A percentile compares a stretch with the other conserved stretches of the same genome.
Conservation (phyloP, 192 early-diverging fungal species). For the Kappamyces sp. region DNA sequence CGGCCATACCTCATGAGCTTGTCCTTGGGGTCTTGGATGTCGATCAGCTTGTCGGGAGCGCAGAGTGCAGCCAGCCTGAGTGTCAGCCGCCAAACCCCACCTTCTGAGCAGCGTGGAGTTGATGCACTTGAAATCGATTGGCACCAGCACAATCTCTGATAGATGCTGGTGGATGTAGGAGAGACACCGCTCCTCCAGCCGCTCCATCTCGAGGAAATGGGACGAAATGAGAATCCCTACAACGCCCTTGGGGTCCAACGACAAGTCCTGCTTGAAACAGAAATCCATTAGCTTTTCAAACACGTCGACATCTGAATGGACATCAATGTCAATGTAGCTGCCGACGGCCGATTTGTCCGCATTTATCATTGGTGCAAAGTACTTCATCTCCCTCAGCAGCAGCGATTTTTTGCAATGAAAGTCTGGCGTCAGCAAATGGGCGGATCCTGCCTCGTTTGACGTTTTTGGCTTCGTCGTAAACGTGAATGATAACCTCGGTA, state of each 20-base stretch:
- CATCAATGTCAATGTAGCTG: conserved; percentile 40
- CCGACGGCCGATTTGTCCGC: conserved; percentile 15
- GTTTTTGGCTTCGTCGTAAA: conserved; percentile 47
- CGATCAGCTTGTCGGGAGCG: conserved; percentile 25
- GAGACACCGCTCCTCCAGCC: conserved; percentile 39
- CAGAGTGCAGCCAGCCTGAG: conserved; percentile 31
- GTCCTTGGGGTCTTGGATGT: conserved; percentile 35
- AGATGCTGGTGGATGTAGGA: conserved; percentile 44
- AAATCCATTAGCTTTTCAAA: conserved; percentile 52
- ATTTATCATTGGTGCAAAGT: conserved; percentile 35
- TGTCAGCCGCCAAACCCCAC: conserved; percentile 20
- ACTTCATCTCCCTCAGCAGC: conserved; percentile 45
- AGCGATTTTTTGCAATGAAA: conserved; percentile 42
- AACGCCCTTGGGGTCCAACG: conserved; percentile 36
- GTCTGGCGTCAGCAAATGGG: conserved; percentile 33
- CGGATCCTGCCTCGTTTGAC: conserved; percentile 19
- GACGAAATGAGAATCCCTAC: conserved; percentile 48
- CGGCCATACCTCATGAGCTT: conserved; percentile 31
- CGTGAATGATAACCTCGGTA: conserved; percentile 44
- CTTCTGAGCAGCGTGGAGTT: conserved; percentile 24
- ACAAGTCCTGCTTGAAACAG: conserved; percentile 20
- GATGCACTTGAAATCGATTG: conserved; percentile 46
- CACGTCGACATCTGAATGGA: conserved; percentile 53
- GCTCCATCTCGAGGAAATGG: conserved; percentile 46
- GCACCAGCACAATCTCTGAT: conserved; percentile 39